Evolutionary conservation across 257 asterid species (phyloP).

Genomic region (Salvia miltiorrhiza): DNA sequence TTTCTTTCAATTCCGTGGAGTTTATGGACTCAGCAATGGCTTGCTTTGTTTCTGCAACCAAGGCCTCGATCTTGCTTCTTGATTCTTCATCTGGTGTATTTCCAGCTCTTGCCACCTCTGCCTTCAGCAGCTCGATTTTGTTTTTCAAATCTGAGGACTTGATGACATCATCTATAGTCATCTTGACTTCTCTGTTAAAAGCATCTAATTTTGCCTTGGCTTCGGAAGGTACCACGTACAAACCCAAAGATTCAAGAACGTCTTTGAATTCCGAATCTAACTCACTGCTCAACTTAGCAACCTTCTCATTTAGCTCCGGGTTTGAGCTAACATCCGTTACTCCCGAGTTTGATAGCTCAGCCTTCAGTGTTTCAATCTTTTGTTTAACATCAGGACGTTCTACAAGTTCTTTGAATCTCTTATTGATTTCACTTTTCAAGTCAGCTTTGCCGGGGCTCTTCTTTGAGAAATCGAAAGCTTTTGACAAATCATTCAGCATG

Average conservation of each 20-base stretch:
- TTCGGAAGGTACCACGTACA: slow-evolving; percentile 37
- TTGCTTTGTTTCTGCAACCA: slow-evolving; percentile 52
- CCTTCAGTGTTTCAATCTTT: slow-evolving; percentile 50
- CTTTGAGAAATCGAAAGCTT: too few relatives aligned
- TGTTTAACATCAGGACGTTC: slow-evolving; percentile 48
- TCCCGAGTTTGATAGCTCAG: slow-evolving; percentile 54
- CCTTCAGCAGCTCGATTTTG: slow-evolving; percentile 57
- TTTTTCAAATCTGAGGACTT: slow-evolving; percentile 56
- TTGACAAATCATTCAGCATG: slow-evolving; percentile 54
- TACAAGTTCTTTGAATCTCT: slow-evolving; percentile 49
- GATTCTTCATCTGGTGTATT: slow-evolving; percentile 45
- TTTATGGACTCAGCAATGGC: slow-evolving; percentile 43
- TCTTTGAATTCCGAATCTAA: slow-evolving; percentile 39
- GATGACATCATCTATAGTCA: slow-evolving; percentile 43
- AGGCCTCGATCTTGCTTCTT: slow-evolving; percentile 48
- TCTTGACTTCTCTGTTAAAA: slow-evolving; percentile 39
- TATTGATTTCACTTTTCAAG: slow-evolving; percentile 50
- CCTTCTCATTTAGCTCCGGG: slow-evolving; percentile 56
- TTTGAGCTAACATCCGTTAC: slow-evolving; percentile 32
- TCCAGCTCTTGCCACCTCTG: slow-evolving; percentile 50
- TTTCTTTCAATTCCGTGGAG: slow-evolving; percentile 46
- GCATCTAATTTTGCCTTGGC: slow-evolving; percentile 37
- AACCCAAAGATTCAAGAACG: slow-evolving; percentile 45
- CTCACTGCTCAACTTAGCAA: slow-evolving; percentile 45
- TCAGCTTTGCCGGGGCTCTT: slow-evolving; percentile 32